These are phyloP conservation scores for Orbilia ellipsospora DNA, from an alignment of 2,329 filamentous ascomycete genomes.

Conservation along the genomic window DNA sequence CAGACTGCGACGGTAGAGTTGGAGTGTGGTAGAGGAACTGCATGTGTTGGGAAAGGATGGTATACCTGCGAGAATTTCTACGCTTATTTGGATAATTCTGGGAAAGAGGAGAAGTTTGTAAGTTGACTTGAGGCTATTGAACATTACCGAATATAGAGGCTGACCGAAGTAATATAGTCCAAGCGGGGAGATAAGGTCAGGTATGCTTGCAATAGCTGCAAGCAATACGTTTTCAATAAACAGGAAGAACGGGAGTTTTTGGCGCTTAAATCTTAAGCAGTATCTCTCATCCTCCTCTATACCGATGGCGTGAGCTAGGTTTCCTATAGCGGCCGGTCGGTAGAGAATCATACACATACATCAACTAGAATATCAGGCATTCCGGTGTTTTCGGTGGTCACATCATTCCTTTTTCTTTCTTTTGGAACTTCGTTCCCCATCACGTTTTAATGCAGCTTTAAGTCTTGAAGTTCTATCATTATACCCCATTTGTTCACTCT, in stretches of 20 bases:
- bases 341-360: slow-evolving; percentile 8
- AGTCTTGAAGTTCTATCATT: background rate
- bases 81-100: slow-evolving; percentile 46
- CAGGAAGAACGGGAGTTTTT: slow-evolving; percentile 37
- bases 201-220: slow-evolving; percentile 47
- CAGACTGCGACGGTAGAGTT: slow-evolving; percentile 34
- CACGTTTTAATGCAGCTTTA: background rate
- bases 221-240: slow-evolving; percentile 47
- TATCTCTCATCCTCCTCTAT: no score
- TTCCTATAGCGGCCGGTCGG: background rate
- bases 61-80: slow-evolving; percentile 54
- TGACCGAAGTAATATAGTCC: slow-evolving; percentile 10
- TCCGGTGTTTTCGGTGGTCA: slow-evolving; percentile 20
- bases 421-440: slow-evolving; percentile 1
- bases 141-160: background rate
- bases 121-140: background rate
- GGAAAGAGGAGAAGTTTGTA: slow-evolving; percentile 53
- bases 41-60: slow-evolving; percentile 47
- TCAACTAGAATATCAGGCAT: slow-evolving; percentile 26
- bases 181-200: slow-evolving; percentile 41
- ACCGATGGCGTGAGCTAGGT: background rate
- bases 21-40: slow-evolving; percentile 43
- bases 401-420: slow-evolving; percentile 10
- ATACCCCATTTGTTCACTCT: slow-evolving; percentile 37
- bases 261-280: slow-evolving; percentile 28